Evolutionary conservation across 2,329 filamentous ascomycete species (phyloP), one percentile per base, ranked within the genome.

Genomic region (Fusarium sp.): DNA sequence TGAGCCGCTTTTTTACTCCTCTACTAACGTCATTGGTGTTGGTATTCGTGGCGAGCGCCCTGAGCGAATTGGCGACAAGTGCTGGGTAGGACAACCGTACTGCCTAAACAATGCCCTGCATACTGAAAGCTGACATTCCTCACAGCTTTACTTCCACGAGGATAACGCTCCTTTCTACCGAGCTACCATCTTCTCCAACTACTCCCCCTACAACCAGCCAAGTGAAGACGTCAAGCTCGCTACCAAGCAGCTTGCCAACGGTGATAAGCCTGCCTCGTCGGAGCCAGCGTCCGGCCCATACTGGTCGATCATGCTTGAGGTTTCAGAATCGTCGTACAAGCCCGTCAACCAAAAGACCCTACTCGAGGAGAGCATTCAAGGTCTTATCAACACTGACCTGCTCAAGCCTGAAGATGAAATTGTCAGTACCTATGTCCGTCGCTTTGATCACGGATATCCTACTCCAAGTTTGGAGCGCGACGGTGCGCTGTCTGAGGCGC

Each of bases 171-270:
- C 94, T 79, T 99, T 99, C 88, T 99, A 99, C 88, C 93, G 96
- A 75, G 96, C 96, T 78, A 99, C 96, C 78, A 98, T 99, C 85
- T 99, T 99, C 90, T 98, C 95, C 83, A 99, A 99, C 89, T 99
- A 99, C 88, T 98, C 96, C 22, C 96, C 95, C 54, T 91, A 97
- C 89, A 99, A 99, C 87, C 96, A 98, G 85, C 96, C 96, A 34
- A 85, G 92, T 72, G 86, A 90, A 63, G 90, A 91, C 59, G 91
- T 87, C 78, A 96, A 97, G 87, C 90, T 99, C 58, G 89, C 94
- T 38, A 98, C 96, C 20, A 84, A 94, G 74, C 92, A 95, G 81
- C 87, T 95, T 42, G 96, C 92, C 60, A 88, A 98, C 76, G 96
- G 96, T 80, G 92, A 90, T 81, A 93, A 94, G 84, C 88, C 94